Conservation (phyloP, 805 yeast genomes). For the Ogataea wickerhamii region DNA sequence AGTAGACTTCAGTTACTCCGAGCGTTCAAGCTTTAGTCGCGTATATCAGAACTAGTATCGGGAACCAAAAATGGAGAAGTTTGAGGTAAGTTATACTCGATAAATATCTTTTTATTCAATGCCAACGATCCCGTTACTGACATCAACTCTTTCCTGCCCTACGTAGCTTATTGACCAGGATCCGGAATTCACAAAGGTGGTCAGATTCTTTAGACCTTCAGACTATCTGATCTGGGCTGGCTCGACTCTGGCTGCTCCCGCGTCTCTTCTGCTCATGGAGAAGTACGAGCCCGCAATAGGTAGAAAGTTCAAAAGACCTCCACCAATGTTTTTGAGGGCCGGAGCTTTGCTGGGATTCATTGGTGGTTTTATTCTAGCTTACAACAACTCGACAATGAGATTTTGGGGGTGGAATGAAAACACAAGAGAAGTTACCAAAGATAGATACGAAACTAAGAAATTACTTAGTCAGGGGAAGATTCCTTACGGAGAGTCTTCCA, state of each 20-base stretch:
- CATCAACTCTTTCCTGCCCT: not conserved
- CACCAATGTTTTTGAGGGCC: constrained; percentile 54
- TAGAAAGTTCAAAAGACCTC: constrained; percentile 44
- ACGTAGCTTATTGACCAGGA: constrained; percentile 62
- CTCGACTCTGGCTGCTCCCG: constrained; percentile 49
- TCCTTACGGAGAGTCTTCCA: constrained; percentile 60
- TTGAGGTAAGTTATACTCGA: constrained; percentile 22
- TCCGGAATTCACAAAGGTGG: constrained; percentile 71
- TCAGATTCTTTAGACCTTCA: constrained; percentile 63
- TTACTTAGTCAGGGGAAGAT: constrained; percentile 60
- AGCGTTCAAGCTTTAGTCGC: too few species aligned
- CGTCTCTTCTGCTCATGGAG: constrained; percentile 41
- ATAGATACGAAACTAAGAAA: constrained; percentile 69
- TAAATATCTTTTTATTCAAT: too few species aligned
- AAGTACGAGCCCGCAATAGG: constrained; percentile 47
- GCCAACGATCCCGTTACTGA: too few species aligned
- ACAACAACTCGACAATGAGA: constrained; percentile 62
- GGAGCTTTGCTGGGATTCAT: constrained; percentile 58
- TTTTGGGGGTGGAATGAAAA: constrained; percentile 80
- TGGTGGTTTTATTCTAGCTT: constrained; percentile 75
- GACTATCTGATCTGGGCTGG: constrained; percentile 55
- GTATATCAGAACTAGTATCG: too few species aligned
- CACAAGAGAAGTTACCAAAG: constrained; percentile 62
- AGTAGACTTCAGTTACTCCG: too few species aligned
- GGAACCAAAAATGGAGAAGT: constrained; percentile 24